Evolutionary conservation across 768 basidiomycete species (phyloP).

Genomic region (Tulasnella sp.): DNA sequence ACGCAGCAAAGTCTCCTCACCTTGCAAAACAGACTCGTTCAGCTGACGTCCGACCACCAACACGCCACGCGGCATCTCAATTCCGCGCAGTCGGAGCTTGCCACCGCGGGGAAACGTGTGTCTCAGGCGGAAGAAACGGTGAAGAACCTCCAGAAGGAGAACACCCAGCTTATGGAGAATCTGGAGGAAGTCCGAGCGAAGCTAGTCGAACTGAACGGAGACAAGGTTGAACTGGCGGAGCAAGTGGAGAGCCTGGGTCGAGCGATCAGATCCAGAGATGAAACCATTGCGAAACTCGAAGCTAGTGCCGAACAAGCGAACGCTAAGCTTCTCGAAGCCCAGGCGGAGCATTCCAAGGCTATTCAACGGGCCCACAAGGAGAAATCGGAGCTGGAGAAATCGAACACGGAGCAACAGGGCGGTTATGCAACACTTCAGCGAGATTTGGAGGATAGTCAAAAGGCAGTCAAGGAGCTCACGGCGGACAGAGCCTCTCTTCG

Average conservation of each 20-base stretch:
- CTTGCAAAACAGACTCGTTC: constrained; percentile 46
- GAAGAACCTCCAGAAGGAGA: constrained; percentile 64
- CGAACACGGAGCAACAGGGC: constrained; percentile 30
- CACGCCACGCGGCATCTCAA: constrained; percentile 46
- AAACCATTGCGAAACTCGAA: constrained; percentile 51
- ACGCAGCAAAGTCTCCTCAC: constrained; percentile 38
- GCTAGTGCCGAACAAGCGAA: constrained; percentile 38
- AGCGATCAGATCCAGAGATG: constrained; percentile 43
- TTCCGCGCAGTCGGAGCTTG: constrained; percentile 52
- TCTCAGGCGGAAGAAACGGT: constrained; percentile 65
- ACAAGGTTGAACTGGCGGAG: constrained; percentile 57
- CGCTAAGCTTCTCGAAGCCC: constrained; percentile 1
- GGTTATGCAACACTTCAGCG: constrained; percentile 39
- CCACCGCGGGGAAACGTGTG: constrained; percentile 49
- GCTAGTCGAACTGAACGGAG: constrained; percentile 66
- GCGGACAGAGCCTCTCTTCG: constrained; percentile 49
- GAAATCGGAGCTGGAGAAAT: constrained; percentile 27
- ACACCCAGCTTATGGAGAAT: constrained; percentile 65
- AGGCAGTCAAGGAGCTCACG: constrained; percentile 48
- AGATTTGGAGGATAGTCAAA: constrained; percentile 36
- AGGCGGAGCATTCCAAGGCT: neutral
- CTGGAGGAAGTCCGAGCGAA: constrained; percentile 79
- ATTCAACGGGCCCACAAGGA: constrained; percentile 37
- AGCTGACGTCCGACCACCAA: constrained; percentile 43
- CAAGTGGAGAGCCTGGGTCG: constrained; percentile 46